phyloP scores from a whole-genome alignment of 192 early-diverging fungal species.

The Entomortierella lignicola region DNA sequence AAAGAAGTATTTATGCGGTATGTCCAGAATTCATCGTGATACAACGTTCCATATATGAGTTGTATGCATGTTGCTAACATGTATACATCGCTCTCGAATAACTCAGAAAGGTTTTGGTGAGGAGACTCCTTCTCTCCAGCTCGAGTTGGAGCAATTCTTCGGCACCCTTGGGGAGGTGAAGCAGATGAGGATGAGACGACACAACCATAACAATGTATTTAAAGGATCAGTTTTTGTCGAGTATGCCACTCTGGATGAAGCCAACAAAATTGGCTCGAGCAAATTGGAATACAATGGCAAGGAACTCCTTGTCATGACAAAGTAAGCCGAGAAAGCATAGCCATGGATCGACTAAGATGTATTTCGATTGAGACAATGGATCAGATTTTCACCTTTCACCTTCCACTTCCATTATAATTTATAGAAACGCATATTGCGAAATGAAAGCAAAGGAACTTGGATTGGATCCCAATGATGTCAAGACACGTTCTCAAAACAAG shows the following conservation, averaged over 20 bases:
- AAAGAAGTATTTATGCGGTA: conserved; percentile 66
- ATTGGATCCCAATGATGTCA: conserved; percentile 53
- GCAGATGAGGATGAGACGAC: conserved; percentile 45
- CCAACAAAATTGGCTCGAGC: conserved; percentile 59
- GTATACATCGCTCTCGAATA: background rate
- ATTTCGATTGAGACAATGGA: no score
- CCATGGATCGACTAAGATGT: no score
- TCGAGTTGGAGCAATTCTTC: conserved; percentile 60
- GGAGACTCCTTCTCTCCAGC: conserved; percentile 46
- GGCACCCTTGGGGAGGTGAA: conserved; percentile 54
- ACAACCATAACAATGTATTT: conserved; percentile 14
- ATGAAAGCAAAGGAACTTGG: conserved; percentile 57
- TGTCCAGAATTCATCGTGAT: conserved; percentile 14
- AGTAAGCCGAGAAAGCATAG: conserved; percentile 30
- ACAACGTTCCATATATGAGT: background rate
- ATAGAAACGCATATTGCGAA: conserved; percentile 54
- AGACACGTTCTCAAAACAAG: conserved; percentile 19
- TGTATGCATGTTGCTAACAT: background rate
- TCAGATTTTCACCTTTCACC: no score
- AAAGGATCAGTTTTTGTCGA: conserved; percentile 68
- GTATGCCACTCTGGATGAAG: conserved; percentile 59
- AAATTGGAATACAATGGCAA: conserved; percentile 56
- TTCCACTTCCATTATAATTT: no score
- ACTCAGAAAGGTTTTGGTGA: conserved; percentile 58
- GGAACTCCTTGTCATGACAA: conserved; percentile 59